A percentile compares a stretch with the other conserved stretches of the same genome.
These are phyloP conservation scores for Fragilaria crotonensis DNA, from an alignment of 108 stramenopile genomes.

Conservation along the genomic window DNA sequence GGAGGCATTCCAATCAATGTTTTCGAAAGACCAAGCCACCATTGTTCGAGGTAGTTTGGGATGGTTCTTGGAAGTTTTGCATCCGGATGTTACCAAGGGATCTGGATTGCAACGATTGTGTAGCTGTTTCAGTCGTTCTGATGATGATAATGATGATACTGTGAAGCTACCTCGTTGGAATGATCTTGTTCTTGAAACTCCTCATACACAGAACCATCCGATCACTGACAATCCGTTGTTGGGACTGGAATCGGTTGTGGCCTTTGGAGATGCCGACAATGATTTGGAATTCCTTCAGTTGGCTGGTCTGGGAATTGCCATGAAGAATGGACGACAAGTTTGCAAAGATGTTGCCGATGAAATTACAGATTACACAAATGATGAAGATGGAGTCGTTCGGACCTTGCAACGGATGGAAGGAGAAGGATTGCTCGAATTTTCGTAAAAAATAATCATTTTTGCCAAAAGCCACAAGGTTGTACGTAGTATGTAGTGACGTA, in stretches of 20 bases:
- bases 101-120: constrained; percentile 42
- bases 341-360: constrained; percentile 48
- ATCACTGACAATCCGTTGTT: too few species aligned
- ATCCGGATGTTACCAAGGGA: constrained; percentile 46
- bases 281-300: constrained; percentile 59
- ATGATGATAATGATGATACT: too few species aligned
- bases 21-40: constrained; percentile 1
- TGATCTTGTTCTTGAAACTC: too few species aligned
- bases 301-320: constrained; percentile 59
- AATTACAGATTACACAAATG: constrained; percentile 47
- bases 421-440: neutral
- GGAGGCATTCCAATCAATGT: neutral
- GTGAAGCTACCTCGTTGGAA: constrained; percentile 24
- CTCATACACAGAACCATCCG: too few species aligned
- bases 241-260: constrained; percentile 40
- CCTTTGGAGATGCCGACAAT: constrained; percentile 80
- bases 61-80: constrained; percentile 52
- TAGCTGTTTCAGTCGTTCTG: too few species aligned
- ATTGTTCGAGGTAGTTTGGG: constrained; percentile 7
- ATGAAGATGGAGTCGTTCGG: constrained; percentile 24
- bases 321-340: constrained; percentile 57
- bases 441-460: too few species aligned
- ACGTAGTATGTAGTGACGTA: too few species aligned
- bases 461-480: too few species aligned
- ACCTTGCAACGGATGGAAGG: constrained; percentile 1